phyloP scores from a whole-genome alignment of 148 eudicot species.

The Fallopia convolvulus region DNA sequence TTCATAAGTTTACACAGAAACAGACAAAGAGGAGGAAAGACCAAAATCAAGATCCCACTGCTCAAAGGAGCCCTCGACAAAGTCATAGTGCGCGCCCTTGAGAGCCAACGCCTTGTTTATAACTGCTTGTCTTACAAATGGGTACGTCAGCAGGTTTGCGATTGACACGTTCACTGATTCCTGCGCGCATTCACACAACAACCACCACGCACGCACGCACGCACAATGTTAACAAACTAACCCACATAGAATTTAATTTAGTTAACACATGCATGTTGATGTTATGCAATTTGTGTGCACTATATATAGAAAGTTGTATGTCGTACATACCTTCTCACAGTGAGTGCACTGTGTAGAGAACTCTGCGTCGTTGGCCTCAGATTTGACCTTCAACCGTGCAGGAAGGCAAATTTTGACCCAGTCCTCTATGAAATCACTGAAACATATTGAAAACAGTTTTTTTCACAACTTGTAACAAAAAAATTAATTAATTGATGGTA shows the following conservation, averaged over 20 bases:
- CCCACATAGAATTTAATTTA: neutral
- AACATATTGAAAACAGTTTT: neutral
- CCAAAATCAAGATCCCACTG: constrained; percentile 61
- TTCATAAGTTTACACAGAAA: constrained; percentile 13
- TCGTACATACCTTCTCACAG: constrained; percentile 44
- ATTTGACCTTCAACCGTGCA: constrained; percentile 57
- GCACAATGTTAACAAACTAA: neutral
- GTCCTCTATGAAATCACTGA: constrained; percentile 71
- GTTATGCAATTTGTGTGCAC: too few relatives aligned
- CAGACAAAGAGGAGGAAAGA: constrained; percentile 25
- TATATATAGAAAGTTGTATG: too few relatives aligned
- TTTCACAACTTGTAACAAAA: neutral
- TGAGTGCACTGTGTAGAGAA: constrained; percentile 49
- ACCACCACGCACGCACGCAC: too few relatives aligned
- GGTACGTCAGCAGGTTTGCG: constrained; percentile 74
- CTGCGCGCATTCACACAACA: constrained; percentile 28
- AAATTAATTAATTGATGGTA: neutral
- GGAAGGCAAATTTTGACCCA: constrained; percentile 75
- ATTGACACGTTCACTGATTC: constrained; percentile 92
- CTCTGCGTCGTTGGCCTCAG: constrained; percentile 27
- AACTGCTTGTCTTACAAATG: constrained; percentile 71
- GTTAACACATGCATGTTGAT: too few relatives aligned
- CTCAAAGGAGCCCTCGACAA: constrained; percentile 62
- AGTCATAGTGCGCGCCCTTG: constrained; percentile 84
- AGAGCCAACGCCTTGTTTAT: constrained; percentile 47